These are phyloP conservation scores for Amaranthus tricolor DNA, from an alignment of 179 eudicot species.

Conservation along the genomic window DNA sequence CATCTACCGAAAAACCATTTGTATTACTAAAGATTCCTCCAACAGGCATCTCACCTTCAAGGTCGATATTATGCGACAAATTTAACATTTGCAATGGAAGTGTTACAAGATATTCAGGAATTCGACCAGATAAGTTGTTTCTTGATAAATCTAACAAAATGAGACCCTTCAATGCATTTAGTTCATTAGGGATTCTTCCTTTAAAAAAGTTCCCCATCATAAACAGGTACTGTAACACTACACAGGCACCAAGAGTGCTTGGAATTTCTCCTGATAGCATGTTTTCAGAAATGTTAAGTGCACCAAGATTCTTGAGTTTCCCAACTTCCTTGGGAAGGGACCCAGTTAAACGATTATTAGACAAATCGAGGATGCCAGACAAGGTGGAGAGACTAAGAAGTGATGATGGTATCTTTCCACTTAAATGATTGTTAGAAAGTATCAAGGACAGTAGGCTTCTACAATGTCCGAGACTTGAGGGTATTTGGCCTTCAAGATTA, in stretches of 20 bases:
- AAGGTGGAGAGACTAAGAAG: background rate
- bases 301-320: background rate
- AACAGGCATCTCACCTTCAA: constrained; percentile 24
- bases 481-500: constrained; percentile 13
- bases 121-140: constrained; percentile 24
- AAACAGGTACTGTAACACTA: background rate
- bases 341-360: constrained; percentile 18
- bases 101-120: constrained; percentile 2
- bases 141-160: constrained; percentile 19
- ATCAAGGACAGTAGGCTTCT: background rate
- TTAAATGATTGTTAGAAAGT: constrained; percentile 18
- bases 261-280: constrained; percentile 21
- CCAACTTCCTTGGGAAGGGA: constrained; percentile 16
- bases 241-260: constrained; percentile 2
- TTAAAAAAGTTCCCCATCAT: constrained; percentile 12
- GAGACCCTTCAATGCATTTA: constrained; percentile 10
- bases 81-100: constrained; percentile 9
- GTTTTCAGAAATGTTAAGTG: constrained; percentile 23
- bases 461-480: constrained; percentile 15
- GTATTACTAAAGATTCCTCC: constrained; percentile 18
- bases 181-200: constrained; percentile 13
- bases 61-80: constrained; percentile 18
- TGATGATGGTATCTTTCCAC: background rate
- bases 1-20: constrained; percentile 15
- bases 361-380: background rate